Conservation (phyloP, 2,329 filamentous ascomycete genomes). For the Calonectria henricotiae region DNA sequence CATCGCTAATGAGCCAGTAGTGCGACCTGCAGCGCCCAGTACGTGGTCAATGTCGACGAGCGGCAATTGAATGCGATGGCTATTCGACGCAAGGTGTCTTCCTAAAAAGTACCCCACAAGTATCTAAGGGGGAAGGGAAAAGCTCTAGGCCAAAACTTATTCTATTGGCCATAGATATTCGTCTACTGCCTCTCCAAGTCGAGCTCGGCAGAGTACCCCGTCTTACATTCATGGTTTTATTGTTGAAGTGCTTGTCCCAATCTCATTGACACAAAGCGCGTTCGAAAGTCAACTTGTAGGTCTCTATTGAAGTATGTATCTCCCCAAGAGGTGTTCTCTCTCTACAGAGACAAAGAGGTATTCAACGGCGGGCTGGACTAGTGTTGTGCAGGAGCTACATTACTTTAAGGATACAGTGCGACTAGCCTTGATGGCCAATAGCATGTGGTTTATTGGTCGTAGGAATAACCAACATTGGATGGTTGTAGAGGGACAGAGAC, state of each 20-base stretch:
- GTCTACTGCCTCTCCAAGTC: not conserved
- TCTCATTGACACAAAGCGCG: not conserved
- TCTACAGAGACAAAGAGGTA: not conserved
- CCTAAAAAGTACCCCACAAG: conserved; percentile 1
- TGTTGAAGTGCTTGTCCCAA: not conserved
- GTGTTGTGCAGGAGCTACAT: conserved; percentile 16
- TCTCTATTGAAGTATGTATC: not conserved
- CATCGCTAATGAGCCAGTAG: not conserved
- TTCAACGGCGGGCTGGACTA: conserved; percentile 22
- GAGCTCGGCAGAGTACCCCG: not conserved
- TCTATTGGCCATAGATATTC: not conserved
- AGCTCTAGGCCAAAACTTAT: not conserved
- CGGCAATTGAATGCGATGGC: conserved; percentile 4
- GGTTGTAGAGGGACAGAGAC: not conserved
- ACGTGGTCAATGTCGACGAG: conserved; percentile 21
- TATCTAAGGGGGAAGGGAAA: not conserved
- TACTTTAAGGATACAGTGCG: not conserved
- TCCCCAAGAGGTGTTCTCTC: conserved; percentile 17
- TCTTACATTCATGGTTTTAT: not conserved
- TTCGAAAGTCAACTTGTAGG: conserved; percentile 1
- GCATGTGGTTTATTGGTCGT: conserved; percentile 6
- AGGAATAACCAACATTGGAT: conserved; percentile 4
- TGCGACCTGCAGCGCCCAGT: conserved; percentile 24
- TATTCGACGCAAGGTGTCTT: conserved; percentile 16
- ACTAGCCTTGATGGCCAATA: conserved; percentile 6